Evolutionary conservation across 2,329 filamentous ascomycete species (phyloP), one percentile per base, ranked within the genome.

Genomic region (Xylaria arbuscula): DNA sequence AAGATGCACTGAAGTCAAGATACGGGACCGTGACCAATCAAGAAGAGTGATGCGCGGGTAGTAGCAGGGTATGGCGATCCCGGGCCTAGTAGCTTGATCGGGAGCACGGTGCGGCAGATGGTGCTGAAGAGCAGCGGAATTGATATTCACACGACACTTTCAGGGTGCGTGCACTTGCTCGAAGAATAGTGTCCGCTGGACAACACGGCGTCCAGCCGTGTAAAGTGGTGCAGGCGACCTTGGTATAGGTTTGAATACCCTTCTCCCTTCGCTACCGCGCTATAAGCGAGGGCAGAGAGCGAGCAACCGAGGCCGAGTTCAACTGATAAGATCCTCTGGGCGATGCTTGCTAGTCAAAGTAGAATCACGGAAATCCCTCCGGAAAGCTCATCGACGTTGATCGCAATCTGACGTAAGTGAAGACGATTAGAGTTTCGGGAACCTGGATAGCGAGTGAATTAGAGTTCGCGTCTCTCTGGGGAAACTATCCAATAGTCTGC

Each of bases 371-470:
- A 34, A 59, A 5, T n/a, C 42, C 34, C 62, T 36, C 24, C 47
- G 42, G n/a, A 36, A 50, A 34, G 48, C 24, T 28, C 47, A 24
- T 45, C 36, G 59, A 40, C 50, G 28, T 58, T 70, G 65, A 70
- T 54, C 45, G 40, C 48, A 62, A 13, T 53, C 60, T 70, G 59
- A 71, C 64, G 67, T 66, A 62, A 56, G 22, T 17, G 24, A 32
- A 42, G 45, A 34, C 19, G 51, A 38, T 60, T 60, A 71, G 54
- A 68, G 60, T 67, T 69, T 64, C 53, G 62, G 55, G 34, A 56
- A 22, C 55, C 42, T 61, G 32, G 22, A 50, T 28, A 40, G 32
- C 42, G 22, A 54, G 38, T 32, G 19, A 24, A 57, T 54, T 55
- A 59, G 48, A 36, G 59, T 53, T 58, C 54, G 34, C 19, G 58